A percentile compares a stretch with the other conserved stretches of the same genome.
phyloP scores from a whole-genome alignment of 1,284 basidiomycete species.

The Veloboletus limbatus region DNA sequence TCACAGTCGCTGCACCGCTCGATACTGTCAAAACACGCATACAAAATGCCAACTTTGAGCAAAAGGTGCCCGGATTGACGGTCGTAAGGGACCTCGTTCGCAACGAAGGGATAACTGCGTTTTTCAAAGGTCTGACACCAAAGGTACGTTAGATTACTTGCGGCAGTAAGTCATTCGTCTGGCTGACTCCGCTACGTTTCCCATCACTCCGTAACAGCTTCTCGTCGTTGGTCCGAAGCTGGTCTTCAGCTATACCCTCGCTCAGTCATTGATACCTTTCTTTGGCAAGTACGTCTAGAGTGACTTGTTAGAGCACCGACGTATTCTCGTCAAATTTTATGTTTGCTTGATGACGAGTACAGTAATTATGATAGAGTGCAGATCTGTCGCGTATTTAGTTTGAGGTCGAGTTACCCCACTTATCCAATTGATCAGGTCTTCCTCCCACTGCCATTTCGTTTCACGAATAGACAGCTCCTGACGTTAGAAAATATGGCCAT shows the following conservation, averaged over 20 bases:
- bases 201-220: too few species aligned
- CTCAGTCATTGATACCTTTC: constrained; percentile 92
- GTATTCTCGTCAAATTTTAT: neutral
- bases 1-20: constrained; percentile 93
- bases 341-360: neutral
- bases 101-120: constrained; percentile 82
- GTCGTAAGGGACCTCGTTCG: constrained; percentile 88
- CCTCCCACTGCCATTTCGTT: too few species aligned
- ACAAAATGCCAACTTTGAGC: constrained; percentile 97
- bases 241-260: constrained; percentile 97
- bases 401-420: constrained; percentile 8
- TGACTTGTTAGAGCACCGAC: neutral
- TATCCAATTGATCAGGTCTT: too few species aligned
- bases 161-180: neutral
- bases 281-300: constrained; percentile 83
- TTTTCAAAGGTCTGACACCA: constrained; percentile 97
- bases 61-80: constrained; percentile 82
- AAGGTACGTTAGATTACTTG: constrained; percentile 57
- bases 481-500: constrained; percentile 58
- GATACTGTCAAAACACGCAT: constrained; percentile 97
- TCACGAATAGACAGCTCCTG: too few species aligned
- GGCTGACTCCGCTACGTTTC: constrained; percentile 1
- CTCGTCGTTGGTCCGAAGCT: constrained; percentile 97
- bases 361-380: too few species aligned
- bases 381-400: constrained; percentile 9